A percentile compares a stretch with the other conserved stretches of the same genome.
phyloP scores from a whole-genome alignment of 140 eudicot genomes.

The Ambrosia hybrid region DNA sequence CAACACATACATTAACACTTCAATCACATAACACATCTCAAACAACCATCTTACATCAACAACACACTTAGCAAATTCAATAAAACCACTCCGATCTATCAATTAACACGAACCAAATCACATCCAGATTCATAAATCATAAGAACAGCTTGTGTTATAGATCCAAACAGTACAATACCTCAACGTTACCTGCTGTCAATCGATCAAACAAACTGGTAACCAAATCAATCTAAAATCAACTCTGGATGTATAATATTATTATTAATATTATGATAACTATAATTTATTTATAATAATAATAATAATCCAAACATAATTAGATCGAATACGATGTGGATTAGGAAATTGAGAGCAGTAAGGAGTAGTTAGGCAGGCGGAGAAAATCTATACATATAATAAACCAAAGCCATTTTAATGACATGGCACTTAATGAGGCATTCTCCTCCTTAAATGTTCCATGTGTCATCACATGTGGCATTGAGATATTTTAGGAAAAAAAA shows the following conservation, averaged over 20 bases:
- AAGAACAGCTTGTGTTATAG: not conserved
- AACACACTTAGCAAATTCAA: constrained; percentile 23
- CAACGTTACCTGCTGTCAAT: constrained; percentile 18
- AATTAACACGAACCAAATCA: constrained; percentile 3
- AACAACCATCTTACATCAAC: constrained; percentile 19
- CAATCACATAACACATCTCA: constrained; percentile 17
- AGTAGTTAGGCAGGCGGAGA: constrained; percentile 52
- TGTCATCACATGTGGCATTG: no score
- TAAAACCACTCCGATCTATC: constrained; percentile 35
- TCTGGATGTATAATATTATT: constrained; percentile 7
- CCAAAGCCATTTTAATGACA: no score
- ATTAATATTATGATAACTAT: no score
- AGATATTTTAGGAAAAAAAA: no score
- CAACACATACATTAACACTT: constrained; percentile 11
- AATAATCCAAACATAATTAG: not conserved
- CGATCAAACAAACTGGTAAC: constrained; percentile 24
- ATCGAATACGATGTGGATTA: constrained; percentile 11
- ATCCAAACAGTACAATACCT: constrained; percentile 34
- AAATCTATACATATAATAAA: no score
- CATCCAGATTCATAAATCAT: constrained; percentile 19
- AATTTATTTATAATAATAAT: no score
- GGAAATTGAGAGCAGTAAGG: constrained; percentile 7
- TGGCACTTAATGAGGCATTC: no score
- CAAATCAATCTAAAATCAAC: constrained; percentile 19
- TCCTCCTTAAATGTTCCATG: no score